phyloP scores from a whole-genome alignment of 768 basidiomycete genomes.

The Tylopilus plumbeoviolaceoides region DNA sequence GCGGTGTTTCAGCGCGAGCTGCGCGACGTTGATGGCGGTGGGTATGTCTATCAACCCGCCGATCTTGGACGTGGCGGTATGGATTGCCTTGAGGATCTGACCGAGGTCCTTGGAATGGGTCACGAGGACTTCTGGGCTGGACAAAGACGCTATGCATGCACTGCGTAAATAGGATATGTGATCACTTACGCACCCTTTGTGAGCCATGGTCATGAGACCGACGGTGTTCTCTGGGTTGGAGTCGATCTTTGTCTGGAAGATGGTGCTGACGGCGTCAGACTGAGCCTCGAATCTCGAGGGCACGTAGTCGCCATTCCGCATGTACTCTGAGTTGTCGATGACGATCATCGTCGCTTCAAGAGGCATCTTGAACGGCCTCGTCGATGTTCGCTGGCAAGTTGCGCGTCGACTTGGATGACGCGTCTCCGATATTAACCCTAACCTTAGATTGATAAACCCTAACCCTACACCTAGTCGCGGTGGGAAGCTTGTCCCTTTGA shows the following conservation, averaged over 20 bases:
- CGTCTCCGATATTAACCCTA: constrained; percentile 23
- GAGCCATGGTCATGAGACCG: constrained; percentile 97
- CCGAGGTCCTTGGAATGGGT: constrained; percentile 95
- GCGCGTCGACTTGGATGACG: constrained; percentile 19
- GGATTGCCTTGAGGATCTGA: constrained; percentile 79
- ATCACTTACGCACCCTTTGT: constrained; percentile 69
- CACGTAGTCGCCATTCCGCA: constrained; percentile 90
- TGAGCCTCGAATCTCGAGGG: constrained; percentile 90
- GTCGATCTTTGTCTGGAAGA: constrained; percentile 91
- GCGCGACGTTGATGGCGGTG: constrained; percentile 90
- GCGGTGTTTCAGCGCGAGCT: constrained; percentile 93
- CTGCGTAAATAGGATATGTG: background rate
- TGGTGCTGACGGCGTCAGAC: constrained; percentile 81
- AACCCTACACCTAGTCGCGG: background rate
- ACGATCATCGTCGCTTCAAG: constrained; percentile 98
- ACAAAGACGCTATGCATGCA: constrained; percentile 1
- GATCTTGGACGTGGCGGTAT: constrained; percentile 65
- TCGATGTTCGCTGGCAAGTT: constrained; percentile 12
- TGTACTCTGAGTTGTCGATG: constrained; percentile 96
- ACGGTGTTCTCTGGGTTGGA: constrained; percentile 98
- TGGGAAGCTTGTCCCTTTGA: no score
- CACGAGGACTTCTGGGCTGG: constrained; percentile 90
- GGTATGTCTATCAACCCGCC: constrained; percentile 82
- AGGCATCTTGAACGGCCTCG: constrained; percentile 59
- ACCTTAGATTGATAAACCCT: background rate